Conservation (phyloP, 495 filamentous ascomycete genomes). For the Talaromyces stipitatus region DNA sequence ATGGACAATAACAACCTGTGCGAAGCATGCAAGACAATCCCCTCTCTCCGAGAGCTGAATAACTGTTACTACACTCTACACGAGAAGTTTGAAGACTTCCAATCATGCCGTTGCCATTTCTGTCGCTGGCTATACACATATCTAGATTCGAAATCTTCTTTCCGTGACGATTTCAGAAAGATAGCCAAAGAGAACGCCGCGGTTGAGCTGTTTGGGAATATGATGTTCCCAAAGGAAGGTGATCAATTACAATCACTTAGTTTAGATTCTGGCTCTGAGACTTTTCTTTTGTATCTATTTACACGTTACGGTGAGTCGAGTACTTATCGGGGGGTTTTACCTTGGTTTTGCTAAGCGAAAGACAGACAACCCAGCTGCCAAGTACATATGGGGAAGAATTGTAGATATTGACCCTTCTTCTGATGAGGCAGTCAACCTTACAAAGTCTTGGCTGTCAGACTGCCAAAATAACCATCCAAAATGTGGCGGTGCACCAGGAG, state of each 20-base stretch:
- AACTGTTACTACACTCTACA: neutral
- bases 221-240: neutral
- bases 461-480: neutral
- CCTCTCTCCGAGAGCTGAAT: neutral
- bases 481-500: neutral
- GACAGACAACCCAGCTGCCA: neutral
- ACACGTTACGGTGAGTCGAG: neutral
- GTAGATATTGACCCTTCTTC: neutral
- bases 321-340: neutral
- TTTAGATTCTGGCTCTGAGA: neutral
- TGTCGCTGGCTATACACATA: neutral
- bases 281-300: neutral
- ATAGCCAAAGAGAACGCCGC: neutral
- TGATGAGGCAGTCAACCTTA: neutral
- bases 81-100: neutral
- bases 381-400: neutral
- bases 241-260: neutral
- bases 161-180: neutral
- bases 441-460: neutral
- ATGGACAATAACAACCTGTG: neutral
- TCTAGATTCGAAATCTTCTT: neutral
- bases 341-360: neutral
- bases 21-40: neutral
- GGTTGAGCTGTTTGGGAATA: neutral
- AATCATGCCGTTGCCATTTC: neutral